Evolutionary conservation across 1,139 yeast genomes (phyloP), one percentile per base, ranked within the genome.

Genomic region (Hyphopichia buzzinii): DNA sequence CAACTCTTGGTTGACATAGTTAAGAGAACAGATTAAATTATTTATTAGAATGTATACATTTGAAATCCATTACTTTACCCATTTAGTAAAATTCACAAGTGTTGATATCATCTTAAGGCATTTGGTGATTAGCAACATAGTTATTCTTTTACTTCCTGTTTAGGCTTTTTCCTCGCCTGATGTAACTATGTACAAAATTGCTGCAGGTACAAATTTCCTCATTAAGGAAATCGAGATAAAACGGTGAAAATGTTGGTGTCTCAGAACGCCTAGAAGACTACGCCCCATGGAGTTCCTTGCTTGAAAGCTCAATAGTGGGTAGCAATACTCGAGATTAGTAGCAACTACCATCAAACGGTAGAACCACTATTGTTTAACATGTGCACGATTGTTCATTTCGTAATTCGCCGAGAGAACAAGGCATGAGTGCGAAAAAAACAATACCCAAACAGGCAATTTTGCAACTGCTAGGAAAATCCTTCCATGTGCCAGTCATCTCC

Each of bases 1-100:
- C 47, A 50, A 8, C 39, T 59, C 12, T 27, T 54, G 10, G 38
- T 34, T 19, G 42, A 42, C 15, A 45, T 54, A n/a, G 38, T 49
- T 15, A 31, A 35, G 17, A 35, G 25, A 28, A 35, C 16, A 41
- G 50, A 40, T n/a, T 30, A 14, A n/a, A 5, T 25, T 25, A 25
- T 25, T 25, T n/a, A 44, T n/a, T 25, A 10, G 8, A 19, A 19
- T 19, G n/a, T n/a, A n/a, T n/a, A n/a, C n/a, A n/a, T n/a, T n/a
- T n/a, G n/a, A n/a, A n/a, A n/a, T n/a, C n/a, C n/a, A n/a, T n/a
- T n/a, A n/a, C n/a, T n/a, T n/a, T n/a, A n/a, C n/a, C n/a, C n/a
- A n/a, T n/a, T n/a, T n/a, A n/a, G n/a, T n/a, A n/a, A n/a, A n/a
- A n/a, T n/a, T n/a, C n/a, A n/a, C n/a, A n/a, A n/a, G n/a, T n/a